These are phyloP conservation scores for Huntiella omanensis DNA, from an alignment of 2,329 filamentous ascomycete genomes.

Conservation along the genomic window DNA sequence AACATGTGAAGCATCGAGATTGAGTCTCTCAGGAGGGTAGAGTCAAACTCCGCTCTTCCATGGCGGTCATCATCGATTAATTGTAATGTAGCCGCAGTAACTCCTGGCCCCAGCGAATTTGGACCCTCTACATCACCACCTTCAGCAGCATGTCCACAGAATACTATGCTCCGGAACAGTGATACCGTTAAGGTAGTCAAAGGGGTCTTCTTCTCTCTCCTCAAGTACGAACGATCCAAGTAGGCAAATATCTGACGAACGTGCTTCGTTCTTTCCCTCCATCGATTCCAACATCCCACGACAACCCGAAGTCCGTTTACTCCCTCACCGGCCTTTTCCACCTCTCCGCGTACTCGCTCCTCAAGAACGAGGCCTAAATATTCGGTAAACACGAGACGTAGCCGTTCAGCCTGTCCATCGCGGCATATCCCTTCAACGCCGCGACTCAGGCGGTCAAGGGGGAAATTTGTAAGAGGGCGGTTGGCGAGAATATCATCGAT, in stretches of 20 bases:
- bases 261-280: slow-evolving; percentile 41
- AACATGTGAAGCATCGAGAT: slow-evolving; percentile 76
- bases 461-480: slow-evolving; percentile 23
- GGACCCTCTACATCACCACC: slow-evolving; percentile 8
- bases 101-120: slow-evolving; percentile 12
- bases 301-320: slow-evolving; percentile 38
- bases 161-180: slow-evolving; percentile 47
- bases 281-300: slow-evolving; percentile 54
- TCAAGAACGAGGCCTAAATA: slow-evolving; percentile 52
- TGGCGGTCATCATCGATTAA: slow-evolving; percentile 56
- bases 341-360: slow-evolving; percentile 33
- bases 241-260: slow-evolving; percentile 87
- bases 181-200: slow-evolving; percentile 22
- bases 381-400: slow-evolving; percentile 47
- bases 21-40: slow-evolving; percentile 49
- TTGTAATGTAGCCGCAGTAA: slow-evolving; percentile 44
- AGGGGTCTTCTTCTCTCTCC: slow-evolving; percentile 40
- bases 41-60: slow-evolving; percentile 36
- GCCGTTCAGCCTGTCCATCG: slow-evolving; percentile 47
- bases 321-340: slow-evolving; percentile 29
- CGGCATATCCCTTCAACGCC: slow-evolving; percentile 84
- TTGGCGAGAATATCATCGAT: slow-evolving; percentile 38
- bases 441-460: slow-evolving; percentile 77
- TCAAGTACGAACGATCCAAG: slow-evolving; percentile 72
- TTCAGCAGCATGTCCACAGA: slow-evolving; percentile 13